Evolutionary conservation across 1,139 yeast genomes (phyloP).

Genomic region (Blastobotrys raffinosifermentans): DNA sequence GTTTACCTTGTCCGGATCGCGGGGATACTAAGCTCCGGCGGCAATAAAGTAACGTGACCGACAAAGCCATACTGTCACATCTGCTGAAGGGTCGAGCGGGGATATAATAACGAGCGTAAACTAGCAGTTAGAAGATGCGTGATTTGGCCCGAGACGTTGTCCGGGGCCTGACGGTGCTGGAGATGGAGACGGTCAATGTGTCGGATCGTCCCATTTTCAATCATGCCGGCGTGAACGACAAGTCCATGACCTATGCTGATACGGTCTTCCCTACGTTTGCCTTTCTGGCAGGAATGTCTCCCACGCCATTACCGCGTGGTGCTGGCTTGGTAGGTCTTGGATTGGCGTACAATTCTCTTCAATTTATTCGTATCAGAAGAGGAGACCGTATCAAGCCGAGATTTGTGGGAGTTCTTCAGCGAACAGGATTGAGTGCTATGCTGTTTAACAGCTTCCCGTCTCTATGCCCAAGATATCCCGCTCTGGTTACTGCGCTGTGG

Average conservation of each 20-base stretch:
- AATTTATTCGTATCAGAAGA: conserved; percentile 11
- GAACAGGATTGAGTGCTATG: conserved; percentile 32
- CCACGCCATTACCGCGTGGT: conserved; percentile 22
- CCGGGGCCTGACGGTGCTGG: conserved; percentile 34
- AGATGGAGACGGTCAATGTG: conserved; percentile 33
- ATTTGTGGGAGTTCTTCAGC: conserved; percentile 35
- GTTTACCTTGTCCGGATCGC: too few species aligned
- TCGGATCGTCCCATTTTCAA: conserved; percentile 21
- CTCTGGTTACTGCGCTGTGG: conserved; percentile 26
- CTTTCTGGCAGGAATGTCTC: conserved; percentile 32
- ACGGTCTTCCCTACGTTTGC: conserved; percentile 36
- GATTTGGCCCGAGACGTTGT: conserved; percentile 30
- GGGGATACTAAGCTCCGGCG: too few species aligned
- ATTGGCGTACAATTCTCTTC: conserved; percentile 28
- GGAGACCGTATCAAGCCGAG: conserved; percentile 21
- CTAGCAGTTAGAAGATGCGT: conserved; percentile 16
- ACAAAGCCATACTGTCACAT: neutral
- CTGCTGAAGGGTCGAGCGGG: too few species aligned
- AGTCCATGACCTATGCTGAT: conserved; percentile 31
- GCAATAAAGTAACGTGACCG: too few species aligned
- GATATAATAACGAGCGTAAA: neutral
- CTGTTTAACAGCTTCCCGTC: conserved; percentile 19
- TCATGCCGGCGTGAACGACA: conserved; percentile 29
- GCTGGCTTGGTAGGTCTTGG: conserved; percentile 34
- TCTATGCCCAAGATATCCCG: conserved; percentile 20